phyloP scores from a whole-genome alignment of 345 rosid species.

The Hibiscus trionum region DNA sequence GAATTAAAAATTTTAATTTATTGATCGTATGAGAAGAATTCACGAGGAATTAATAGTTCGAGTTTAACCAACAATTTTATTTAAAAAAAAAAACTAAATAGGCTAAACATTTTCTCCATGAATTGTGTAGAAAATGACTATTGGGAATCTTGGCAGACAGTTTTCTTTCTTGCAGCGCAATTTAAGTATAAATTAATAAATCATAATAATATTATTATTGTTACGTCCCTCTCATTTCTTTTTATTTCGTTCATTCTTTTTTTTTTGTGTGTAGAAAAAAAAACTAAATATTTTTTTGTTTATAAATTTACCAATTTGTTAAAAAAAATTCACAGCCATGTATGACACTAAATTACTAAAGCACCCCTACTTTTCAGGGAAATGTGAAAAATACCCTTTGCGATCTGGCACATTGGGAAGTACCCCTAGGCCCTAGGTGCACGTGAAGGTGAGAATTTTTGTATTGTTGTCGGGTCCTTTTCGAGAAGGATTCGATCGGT shows the following conservation, averaged over 20 bases:
- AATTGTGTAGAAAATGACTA: constrained; percentile 1
- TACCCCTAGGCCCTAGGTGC: constrained; percentile 6
- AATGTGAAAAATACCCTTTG: constrained; percentile 1
- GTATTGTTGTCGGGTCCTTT: constrained; percentile 28
- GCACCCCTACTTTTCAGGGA: neutral
- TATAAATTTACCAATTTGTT: no score
- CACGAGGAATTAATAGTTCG: no score
- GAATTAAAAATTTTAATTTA: no score
- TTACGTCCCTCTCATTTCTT: neutral
- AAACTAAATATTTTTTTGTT: no score
- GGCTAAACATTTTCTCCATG: neutral
- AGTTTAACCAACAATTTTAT: no score
- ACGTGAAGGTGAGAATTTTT: constrained; percentile 26
- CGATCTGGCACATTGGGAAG: neutral
- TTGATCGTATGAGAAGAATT: no score
- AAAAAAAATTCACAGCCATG: no score
- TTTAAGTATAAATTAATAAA: neutral
- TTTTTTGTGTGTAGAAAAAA: no score
- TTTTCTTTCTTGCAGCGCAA: neutral
- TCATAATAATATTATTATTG: neutral
- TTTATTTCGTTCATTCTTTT: no score
- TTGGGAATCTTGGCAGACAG: neutral
- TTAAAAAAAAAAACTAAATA: neutral
- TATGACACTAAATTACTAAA: neutral
- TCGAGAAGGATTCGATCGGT: constrained; percentile 25